phyloP scores from a whole-genome alignment of 768 basidiomycete genomes.

The Erythrobasidium yunnanense region DNA sequence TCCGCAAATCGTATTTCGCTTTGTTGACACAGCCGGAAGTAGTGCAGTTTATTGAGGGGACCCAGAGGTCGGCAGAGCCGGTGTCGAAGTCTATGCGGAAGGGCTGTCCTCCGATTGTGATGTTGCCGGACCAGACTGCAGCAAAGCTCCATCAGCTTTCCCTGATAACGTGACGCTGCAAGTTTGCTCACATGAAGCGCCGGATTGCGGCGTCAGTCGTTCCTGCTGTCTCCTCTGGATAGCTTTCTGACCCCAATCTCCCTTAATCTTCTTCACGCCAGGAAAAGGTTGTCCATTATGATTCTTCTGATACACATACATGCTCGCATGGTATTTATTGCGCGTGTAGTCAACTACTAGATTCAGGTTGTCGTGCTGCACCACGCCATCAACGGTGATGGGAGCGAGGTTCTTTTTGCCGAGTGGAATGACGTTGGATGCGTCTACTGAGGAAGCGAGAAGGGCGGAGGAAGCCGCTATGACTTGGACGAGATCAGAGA shows the following conservation, averaged over 20 bases:
- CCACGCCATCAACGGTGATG: not conserved
- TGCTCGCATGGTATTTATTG: not conserved
- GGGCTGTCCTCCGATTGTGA: constrained; percentile 44
- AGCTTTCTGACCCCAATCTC: not conserved
- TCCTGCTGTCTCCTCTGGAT: not conserved
- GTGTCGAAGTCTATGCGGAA: constrained; percentile 47
- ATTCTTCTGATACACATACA: not conserved
- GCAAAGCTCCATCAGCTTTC: constrained; percentile 27
- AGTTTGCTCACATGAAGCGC: constrained; percentile 8
- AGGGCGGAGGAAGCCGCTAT: not conserved
- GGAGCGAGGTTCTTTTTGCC: not conserved
- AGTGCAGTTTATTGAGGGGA: constrained; percentile 32
- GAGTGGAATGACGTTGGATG: not conserved
- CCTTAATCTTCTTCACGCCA: not conserved
- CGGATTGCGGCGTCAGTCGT: not conserved
- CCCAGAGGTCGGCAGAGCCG: constrained; percentile 34
- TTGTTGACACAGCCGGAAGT: constrained; percentile 37
- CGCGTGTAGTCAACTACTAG: not conserved
- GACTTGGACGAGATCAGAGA: not conserved
- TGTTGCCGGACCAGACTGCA: constrained; percentile 44
- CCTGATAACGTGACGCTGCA: not conserved
- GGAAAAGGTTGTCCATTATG: not conserved
- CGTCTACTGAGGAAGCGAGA: not conserved
- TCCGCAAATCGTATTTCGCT: not conserved
- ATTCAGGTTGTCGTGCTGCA: not conserved